phyloP scores from a whole-genome alignment of 129 eudicot species.

The Flaveria ramosissima region DNA sequence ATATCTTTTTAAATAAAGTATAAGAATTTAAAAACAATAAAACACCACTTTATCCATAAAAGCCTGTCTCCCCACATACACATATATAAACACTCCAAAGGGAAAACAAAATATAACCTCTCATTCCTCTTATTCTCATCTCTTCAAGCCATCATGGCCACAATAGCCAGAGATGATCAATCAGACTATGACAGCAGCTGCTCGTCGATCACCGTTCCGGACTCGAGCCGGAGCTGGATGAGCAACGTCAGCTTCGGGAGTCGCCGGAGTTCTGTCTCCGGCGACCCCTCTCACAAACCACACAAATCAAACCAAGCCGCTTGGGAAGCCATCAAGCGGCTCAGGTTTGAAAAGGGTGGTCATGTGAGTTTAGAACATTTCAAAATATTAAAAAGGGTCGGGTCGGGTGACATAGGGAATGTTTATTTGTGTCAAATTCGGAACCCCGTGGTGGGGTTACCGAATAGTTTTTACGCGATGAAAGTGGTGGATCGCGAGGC shows the following conservation, averaged over 20 bases:
- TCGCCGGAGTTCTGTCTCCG: constrained; percentile 43
- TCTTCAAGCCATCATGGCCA: constrained; percentile 39
- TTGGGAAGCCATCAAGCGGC: constrained; percentile 72
- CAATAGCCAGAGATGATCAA: constrained; percentile 47
- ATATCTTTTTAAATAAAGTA: not conserved
- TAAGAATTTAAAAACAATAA: constrained; percentile 17
- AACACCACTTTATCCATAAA: constrained; percentile 38
- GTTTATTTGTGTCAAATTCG: constrained; percentile 82
- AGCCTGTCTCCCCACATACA: constrained; percentile 41
- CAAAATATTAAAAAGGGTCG: constrained; percentile 61
- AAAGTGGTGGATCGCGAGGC: constrained; percentile 86
- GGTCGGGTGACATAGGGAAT: constrained; percentile 69
- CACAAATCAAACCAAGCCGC: constrained; percentile 76
- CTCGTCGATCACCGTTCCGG: constrained; percentile 66
- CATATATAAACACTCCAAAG: constrained; percentile 35
- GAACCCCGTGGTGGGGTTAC: constrained; percentile 56
- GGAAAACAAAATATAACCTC: constrained; percentile 29
- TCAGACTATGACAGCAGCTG: constrained; percentile 72
- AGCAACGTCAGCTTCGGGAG: constrained; percentile 55
- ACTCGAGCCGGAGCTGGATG: constrained; percentile 76
- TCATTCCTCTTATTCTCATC: constrained; percentile 1
- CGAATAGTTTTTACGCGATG: constrained; percentile 62
- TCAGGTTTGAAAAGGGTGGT: constrained; percentile 53
- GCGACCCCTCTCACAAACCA: constrained; percentile 56
- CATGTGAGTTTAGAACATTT: constrained; percentile 62